Evolutionary conservation across 1,139 yeast genomes (phyloP), one percentile per base, ranked within the genome.

Genomic region (Blastobotrys aristatus): DNA sequence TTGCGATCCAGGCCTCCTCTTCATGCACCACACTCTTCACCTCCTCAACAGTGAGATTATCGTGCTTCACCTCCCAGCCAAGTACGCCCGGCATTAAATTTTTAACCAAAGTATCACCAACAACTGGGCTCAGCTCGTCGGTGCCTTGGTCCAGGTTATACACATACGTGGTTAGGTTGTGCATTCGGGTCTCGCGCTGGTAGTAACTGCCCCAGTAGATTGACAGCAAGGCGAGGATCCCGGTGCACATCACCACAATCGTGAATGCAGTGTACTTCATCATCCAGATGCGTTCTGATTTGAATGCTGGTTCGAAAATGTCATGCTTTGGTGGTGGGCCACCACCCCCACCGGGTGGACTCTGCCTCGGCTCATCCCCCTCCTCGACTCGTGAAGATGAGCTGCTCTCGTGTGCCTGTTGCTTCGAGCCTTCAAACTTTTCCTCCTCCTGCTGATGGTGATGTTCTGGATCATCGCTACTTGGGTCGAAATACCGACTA

Each of bases 141-240:
- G 30, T 30, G 10, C 48, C 65, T 1, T 59, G 57, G 53, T 79
- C 82, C 51, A 75, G 77, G 46, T 73, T 64, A 20, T 74, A 73
- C 30, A 81, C 74, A 46, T 76, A 62, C 59, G 75, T 65, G 21
- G 70, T 64, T 52, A 80, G 60, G 53, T 77, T 72, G 11, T 57
- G 57, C 32, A 64, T 61, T 24, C 82, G 61, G 5, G 55, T 50
- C 1, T 53, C 53, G 44, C 85, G 64, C 24, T 68, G 53, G 57
- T 69, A 80, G 57, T 73, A 65, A 1, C 83, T 67, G 1, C 84
- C 87, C 84, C 86, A 80, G 58, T 77, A 81, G 17, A 81, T 63
- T 2, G 82, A 72, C 50, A 80, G 68, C 8, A 75, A 64, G 7
- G 48, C 55, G 34, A 60, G 45, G 21, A 58, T 38, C 2, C 49